A percentile compares a stretch with the other conserved stretches of the same genome.
phyloP scores from a whole-genome alignment of 2,329 filamentous ascomycete species.

The Myrmaecium sp. region DNA sequence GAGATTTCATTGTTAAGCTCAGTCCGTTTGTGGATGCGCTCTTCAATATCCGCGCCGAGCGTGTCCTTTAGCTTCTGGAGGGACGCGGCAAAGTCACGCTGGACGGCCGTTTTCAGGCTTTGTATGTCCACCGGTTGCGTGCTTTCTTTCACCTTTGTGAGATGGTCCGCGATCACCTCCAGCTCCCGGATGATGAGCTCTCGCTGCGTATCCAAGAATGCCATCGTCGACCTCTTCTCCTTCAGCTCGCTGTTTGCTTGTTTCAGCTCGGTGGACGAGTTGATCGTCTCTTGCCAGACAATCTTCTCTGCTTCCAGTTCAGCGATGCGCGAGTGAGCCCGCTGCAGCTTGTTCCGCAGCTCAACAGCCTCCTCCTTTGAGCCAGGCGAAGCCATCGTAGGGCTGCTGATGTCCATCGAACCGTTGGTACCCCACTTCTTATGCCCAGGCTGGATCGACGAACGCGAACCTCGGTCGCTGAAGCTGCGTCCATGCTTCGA shows the following conservation, averaged over 20 bases:
- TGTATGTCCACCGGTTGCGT: slow-evolving; percentile 65
- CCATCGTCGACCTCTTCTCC: slow-evolving; percentile 92
- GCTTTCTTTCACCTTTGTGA: slow-evolving; percentile 70
- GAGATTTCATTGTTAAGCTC: slow-evolving; percentile 72
- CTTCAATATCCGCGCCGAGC: slow-evolving; percentile 58
- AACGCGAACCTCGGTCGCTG: slow-evolving; percentile 40
- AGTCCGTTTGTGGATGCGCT: slow-evolving; percentile 76
- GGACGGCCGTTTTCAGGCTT: slow-evolving; percentile 45
- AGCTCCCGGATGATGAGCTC: slow-evolving; percentile 91
- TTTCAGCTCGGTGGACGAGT: slow-evolving; percentile 45
- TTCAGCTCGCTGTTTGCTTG: slow-evolving; percentile 73
- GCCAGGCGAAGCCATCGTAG: slow-evolving; percentile 43
- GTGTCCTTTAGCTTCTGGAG: slow-evolving; percentile 63
- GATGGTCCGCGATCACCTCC: slow-evolving; percentile 74
- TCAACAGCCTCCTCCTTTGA: slow-evolving; percentile 27
- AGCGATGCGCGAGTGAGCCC: slow-evolving; percentile 67
- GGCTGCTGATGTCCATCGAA: slow-evolving; percentile 47
- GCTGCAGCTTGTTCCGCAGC: slow-evolving; percentile 55
- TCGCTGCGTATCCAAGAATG: slow-evolving; percentile 80
- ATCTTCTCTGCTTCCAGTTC: slow-evolving; percentile 72
- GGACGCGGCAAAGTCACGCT: slow-evolving; percentile 45
- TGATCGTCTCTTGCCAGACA: slow-evolving; percentile 33
- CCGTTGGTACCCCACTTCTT: slow-evolving; percentile 23
- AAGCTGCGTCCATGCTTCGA: slow-evolving; percentile 72
- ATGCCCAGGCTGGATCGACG: slow-evolving; percentile 13